These are phyloP conservation scores for Logfia minima DNA, from an alignment of 129 eudicot genomes.

Conservation along the genomic window DNA sequence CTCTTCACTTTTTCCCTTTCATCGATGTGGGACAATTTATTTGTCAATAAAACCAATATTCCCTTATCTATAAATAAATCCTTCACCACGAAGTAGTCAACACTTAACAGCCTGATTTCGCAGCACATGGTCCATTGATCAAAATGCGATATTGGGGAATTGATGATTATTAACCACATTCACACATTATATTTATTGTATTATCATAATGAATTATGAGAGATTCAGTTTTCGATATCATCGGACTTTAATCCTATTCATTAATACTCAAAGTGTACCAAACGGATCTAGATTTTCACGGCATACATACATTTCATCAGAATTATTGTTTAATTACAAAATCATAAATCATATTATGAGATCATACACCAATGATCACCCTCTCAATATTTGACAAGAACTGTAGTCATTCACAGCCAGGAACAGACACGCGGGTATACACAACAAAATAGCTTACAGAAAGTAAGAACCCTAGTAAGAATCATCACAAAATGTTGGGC, in stretches of 20 bases:
- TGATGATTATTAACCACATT: neutral
- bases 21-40: slow-evolving; percentile 43
- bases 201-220: neutral
- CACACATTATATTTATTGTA: neutral
- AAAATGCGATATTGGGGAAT: neutral
- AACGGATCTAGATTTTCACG: neutral
- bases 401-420: slow-evolving; percentile 10
- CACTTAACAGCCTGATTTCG: neutral
- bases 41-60: neutral
- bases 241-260: neutral
- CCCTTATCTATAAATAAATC: no score
- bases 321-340: slow-evolving; percentile 20
- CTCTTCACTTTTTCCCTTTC: rapidly evolving
- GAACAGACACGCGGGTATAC: neutral
- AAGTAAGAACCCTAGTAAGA: slow-evolving; percentile 28
- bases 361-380: slow-evolving; percentile 26
- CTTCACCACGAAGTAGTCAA: neutral
- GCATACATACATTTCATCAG: slow-evolving; percentile 3
- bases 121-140: neutral
- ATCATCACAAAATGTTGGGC: slow-evolving; percentile 18
- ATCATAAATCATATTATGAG: neutral
- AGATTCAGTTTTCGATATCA: neutral
- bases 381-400: slow-evolving; percentile 9
- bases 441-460: slow-evolving; percentile 28
- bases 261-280: neutral